These are phyloP conservation scores for Brassica nigra DNA, from an alignment of 345 rosid species.

Conservation along the genomic window DNA sequence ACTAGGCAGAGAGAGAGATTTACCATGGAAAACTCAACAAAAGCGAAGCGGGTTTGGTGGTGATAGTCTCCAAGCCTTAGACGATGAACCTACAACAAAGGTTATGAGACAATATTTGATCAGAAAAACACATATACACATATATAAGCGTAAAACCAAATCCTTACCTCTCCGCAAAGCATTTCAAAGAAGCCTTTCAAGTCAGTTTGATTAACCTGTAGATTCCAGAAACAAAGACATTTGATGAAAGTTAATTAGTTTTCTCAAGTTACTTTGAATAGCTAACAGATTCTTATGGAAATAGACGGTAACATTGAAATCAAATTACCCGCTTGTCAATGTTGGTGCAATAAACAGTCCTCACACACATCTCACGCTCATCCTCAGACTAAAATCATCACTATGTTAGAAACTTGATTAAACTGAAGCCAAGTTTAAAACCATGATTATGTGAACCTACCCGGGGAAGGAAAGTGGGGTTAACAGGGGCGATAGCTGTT, in stretches of 20 bases:
- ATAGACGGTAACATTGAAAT: neutral
- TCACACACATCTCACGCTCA: conserved; percentile 97
- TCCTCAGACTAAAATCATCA: conserved; percentile 70
- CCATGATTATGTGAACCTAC: conserved; percentile 47
- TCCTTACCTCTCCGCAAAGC: conserved; percentile 84
- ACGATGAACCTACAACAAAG: conserved; percentile 66
- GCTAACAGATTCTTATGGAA: neutral
- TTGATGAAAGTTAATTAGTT: neutral
- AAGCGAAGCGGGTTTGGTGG: conserved; percentile 93
- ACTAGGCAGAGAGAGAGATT: neutral
- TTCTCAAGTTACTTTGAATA: neutral
- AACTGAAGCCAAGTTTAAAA: conserved; percentile 3
- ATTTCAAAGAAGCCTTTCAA: conserved; percentile 82
- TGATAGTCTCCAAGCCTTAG: conserved; percentile 95
- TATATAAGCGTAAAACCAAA: neutral
- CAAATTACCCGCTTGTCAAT: conserved; percentile 80
- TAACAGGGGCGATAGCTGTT: conserved; percentile 99
- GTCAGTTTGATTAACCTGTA: conserved; percentile 81
- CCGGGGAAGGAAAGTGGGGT: conserved; percentile 95
- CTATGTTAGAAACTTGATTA: neutral
- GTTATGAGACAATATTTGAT: neutral
- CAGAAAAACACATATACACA: neutral
- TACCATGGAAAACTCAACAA: conserved; percentile 90
- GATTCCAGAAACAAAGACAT: conserved; percentile 22
- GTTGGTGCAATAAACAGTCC: conserved; percentile 97